Evolutionary conservation across 257 asterid species (phyloP).

Genomic region (Solanum microdontum): DNA sequence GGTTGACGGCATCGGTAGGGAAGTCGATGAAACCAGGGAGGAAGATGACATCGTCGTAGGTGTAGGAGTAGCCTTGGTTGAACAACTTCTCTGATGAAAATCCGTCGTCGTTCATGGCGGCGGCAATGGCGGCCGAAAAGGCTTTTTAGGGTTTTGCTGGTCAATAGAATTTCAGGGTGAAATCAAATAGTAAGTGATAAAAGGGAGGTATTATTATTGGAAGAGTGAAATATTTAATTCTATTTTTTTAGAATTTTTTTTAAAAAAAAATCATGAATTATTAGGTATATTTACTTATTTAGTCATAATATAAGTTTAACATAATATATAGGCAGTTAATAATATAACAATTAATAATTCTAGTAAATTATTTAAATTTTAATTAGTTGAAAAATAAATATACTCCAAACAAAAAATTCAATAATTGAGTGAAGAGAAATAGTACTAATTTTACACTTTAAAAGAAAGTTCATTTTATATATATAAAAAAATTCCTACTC

Average conservation of each 20-base stretch:
- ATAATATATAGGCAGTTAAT: background rate
- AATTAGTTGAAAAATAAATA: background rate
- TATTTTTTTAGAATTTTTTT: no score
- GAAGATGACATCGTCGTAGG: constrained; percentile 86
- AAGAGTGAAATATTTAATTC: no score
- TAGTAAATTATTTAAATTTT: background rate
- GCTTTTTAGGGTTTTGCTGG: background rate
- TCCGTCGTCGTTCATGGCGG: constrained; percentile 38
- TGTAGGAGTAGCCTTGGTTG: constrained; percentile 85
- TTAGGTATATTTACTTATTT: background rate
- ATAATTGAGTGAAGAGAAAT: background rate
- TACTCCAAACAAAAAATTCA: no score
- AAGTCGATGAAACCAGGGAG: constrained; percentile 92
- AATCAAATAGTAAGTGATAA: background rate
- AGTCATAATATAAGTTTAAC: background rate
- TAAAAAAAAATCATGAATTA: no score
- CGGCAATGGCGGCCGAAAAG: background rate
- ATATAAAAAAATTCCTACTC: background rate
- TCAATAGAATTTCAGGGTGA: background rate
- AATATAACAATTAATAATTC: background rate
- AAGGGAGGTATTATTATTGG: background rate
- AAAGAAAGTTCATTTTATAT: background rate
- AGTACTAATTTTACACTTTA: background rate
- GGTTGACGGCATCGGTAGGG: constrained; percentile 66
- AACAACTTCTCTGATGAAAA: constrained; percentile 51